phyloP scores from a whole-genome alignment of 1,139 yeast species.

The Groenewaldozyma sp. region DNA sequence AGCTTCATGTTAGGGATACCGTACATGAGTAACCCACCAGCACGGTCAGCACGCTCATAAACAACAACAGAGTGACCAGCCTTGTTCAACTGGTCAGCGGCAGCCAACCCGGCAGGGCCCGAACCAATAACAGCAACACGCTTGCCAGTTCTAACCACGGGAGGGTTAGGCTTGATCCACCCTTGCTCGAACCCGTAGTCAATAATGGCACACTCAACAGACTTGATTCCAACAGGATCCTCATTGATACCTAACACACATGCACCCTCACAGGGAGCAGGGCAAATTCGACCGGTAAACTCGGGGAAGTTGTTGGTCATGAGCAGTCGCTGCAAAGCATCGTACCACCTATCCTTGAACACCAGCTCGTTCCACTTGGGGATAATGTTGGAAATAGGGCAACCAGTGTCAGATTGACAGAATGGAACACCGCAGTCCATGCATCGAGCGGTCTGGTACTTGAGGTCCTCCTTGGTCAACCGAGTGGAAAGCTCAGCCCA shows the following conservation, averaged over 20 bases:
- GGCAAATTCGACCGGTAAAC: slow-evolving; percentile 96
- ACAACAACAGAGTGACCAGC: slow-evolving; percentile 92
- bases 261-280: slow-evolving; percentile 99
- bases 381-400: slow-evolving; percentile 94
- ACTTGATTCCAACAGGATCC: slow-evolving; percentile 94
- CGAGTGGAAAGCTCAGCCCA: slow-evolving; percentile 89
- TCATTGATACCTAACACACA: slow-evolving; percentile 92
- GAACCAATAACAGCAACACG: slow-evolving; percentile 84
- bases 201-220: slow-evolving; percentile 91
- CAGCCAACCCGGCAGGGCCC: slow-evolving; percentile 94
- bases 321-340: slow-evolving; percentile 82
- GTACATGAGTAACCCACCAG: slow-evolving; percentile 96
- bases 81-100: slow-evolving; percentile 92
- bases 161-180: slow-evolving; percentile 86
- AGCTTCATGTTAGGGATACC: slow-evolving; percentile 99
- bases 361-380: slow-evolving; percentile 98
- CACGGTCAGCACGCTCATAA: slow-evolving; percentile 88
- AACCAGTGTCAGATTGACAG: slow-evolving; percentile 96
- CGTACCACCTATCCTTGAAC: slow-evolving; percentile 90
- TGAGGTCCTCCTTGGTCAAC: slow-evolving; percentile 75
- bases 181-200: slow-evolving; percentile 96
- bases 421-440: slow-evolving; percentile 99
- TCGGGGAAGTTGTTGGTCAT: slow-evolving; percentile 99
- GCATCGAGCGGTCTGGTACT: slow-evolving; percentile 94
- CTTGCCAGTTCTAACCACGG: slow-evolving; percentile 72